Conservation (phyloP, 2,329 filamentous ascomycete genomes). For the Bipolaris cookei region DNA sequence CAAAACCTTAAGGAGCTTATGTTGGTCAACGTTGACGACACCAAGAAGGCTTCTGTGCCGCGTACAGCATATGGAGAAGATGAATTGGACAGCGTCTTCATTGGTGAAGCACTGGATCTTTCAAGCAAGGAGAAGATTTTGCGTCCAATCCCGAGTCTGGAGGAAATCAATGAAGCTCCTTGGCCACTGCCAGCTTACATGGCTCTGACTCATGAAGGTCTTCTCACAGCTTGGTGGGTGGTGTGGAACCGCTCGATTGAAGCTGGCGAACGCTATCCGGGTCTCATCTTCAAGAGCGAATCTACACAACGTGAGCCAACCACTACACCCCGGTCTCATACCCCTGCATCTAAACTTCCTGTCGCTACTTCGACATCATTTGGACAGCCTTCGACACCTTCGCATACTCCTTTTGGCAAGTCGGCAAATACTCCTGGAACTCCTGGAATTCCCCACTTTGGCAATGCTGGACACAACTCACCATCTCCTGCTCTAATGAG, state of each 20-base stretch:
- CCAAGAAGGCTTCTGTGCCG: constrained; percentile 71
- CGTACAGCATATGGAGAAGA: constrained; percentile 35
- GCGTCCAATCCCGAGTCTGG: constrained; percentile 76
- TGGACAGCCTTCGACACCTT: constrained; percentile 5
- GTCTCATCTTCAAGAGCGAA: constrained; percentile 61
- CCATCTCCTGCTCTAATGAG: constrained; percentile 18
- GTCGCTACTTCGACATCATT: constrained; percentile 20
- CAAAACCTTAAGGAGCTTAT: constrained; percentile 73
- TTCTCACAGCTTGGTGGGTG: constrained; percentile 88
- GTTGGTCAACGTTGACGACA: constrained; percentile 75
- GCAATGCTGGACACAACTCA: constrained; percentile 13
- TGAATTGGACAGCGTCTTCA: constrained; percentile 72
- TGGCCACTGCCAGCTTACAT: constrained; percentile 83
- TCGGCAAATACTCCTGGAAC: constrained; percentile 35
- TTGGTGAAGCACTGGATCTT: constrained; percentile 84
- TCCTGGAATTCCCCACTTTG: constrained; percentile 21
- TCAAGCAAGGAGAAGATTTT: constrained; percentile 79
- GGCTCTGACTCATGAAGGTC: constrained; percentile 85
- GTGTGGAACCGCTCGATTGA: constrained; percentile 87
- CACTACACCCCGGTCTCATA: constrained; percentile 18
- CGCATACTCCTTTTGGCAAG: constrained; percentile 16
- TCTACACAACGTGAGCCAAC: constrained; percentile 35
- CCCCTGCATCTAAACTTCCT: constrained; percentile 17
- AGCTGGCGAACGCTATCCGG: constrained; percentile 73
- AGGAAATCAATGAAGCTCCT: constrained; percentile 77